phyloP scores from a whole-genome alignment of 1,284 basidiomycete species.

The Xerocomus amazonicus region DNA sequence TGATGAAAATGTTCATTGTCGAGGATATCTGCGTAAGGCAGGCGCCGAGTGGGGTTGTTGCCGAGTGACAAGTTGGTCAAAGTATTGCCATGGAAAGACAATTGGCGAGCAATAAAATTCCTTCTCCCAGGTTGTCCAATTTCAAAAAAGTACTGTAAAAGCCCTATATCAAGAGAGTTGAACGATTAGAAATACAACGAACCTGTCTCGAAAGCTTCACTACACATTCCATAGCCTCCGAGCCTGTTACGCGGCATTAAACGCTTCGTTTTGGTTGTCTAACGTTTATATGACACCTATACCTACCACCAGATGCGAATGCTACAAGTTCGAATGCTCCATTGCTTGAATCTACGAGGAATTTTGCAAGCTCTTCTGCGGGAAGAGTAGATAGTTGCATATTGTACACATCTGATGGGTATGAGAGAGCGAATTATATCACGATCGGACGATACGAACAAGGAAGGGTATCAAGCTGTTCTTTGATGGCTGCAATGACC shows the following conservation, averaged over 20 bases:
- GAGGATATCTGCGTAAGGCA: constrained; percentile 63
- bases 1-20: constrained; percentile 68
- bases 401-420: constrained; percentile 69
- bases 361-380: constrained; percentile 70
- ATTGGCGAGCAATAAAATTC: constrained; percentile 76
- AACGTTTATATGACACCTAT: neutral
- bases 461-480: constrained; percentile 71
- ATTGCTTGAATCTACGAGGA: constrained; percentile 56
- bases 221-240: constrained; percentile 81
- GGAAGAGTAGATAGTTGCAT: constrained; percentile 76
- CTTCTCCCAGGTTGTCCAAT: constrained; percentile 62
- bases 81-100: constrained; percentile 86
- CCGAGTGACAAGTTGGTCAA: constrained; percentile 65
- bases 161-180: constrained; percentile 4
- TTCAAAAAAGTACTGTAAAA: constrained; percentile 62
- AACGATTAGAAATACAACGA: constrained; percentile 7
- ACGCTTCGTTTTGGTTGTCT: neutral
- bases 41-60: constrained; percentile 61
- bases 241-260: constrained; percentile 44
- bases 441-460: constrained; percentile 44
- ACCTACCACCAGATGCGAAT: constrained; percentile 67
- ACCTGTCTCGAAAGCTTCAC: constrained; percentile 79
- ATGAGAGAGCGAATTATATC: constrained; percentile 5
- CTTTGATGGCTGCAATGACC: constrained; percentile 68
- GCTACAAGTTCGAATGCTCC: constrained; percentile 71